These are phyloP conservation scores for Tolypocladium endophyticum DNA, from an alignment of 2,329 filamentous ascomycete species.

Conservation along the genomic window DNA sequence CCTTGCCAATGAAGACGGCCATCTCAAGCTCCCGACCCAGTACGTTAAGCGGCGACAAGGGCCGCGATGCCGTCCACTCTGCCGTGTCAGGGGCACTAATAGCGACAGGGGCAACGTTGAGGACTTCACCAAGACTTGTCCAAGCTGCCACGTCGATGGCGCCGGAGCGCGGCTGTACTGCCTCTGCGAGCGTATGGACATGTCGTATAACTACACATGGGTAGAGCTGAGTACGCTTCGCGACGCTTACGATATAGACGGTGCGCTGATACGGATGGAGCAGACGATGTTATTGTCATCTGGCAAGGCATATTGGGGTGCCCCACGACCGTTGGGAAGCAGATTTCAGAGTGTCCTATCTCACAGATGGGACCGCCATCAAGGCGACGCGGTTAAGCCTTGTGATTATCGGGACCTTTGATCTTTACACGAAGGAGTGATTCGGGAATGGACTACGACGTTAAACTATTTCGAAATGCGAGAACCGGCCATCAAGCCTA, in stretches of 20 bases:
- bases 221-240: not conserved
- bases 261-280: not conserved
- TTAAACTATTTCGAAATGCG: not conserved
- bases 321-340: not conserved
- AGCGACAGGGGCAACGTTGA: not conserved
- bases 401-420: not conserved
- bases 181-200: not conserved
- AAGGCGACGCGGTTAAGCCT: not conserved
- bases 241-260: no score
- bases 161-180: not conserved
- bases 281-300: not conserved
- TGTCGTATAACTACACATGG: not conserved
- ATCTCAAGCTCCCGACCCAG: not conserved
- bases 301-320: not conserved
- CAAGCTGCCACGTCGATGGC: constrained; percentile 2
- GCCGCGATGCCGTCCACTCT: not conserved
- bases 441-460: not conserved
- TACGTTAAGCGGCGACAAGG: not conserved
- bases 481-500: not conserved
- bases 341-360: constrained; percentile 1
- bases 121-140: constrained; percentile 1
- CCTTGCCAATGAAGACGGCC: not conserved
- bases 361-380: not conserved
- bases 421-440: no score
- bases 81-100: not conserved